Conservation (phyloP, 257 asterid species). For the Forsythia viridissima region DNA sequence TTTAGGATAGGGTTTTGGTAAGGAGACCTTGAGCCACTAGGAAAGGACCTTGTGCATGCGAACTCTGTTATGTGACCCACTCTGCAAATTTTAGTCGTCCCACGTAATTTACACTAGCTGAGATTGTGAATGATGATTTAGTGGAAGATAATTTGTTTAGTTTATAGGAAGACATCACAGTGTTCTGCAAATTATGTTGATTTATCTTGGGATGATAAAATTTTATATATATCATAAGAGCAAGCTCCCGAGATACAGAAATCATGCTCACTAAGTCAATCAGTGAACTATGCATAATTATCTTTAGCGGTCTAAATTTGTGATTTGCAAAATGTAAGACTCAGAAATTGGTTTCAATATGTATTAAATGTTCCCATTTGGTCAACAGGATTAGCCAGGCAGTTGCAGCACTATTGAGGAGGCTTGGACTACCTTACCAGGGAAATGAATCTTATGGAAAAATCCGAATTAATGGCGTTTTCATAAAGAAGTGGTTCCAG, state of each 20-base stretch:
- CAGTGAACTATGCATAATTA: background rate
- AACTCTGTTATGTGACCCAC: slow-evolving; percentile 1
- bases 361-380: slow-evolving; percentile 28
- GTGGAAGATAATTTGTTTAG: slow-evolving; percentile 1
- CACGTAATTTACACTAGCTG: background rate
- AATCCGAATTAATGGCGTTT: slow-evolving; percentile 74
- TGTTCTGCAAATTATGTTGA: background rate
- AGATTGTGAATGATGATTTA: slow-evolving; percentile 13
- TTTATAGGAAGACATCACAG: background rate
- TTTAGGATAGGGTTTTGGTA: background rate
- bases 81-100: background rate
- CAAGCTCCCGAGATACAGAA: slow-evolving; percentile 4
- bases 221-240: background rate
- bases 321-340: slow-evolving; percentile 4
- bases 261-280: background rate
- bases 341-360: slow-evolving; percentile 10
- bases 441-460: slow-evolving; percentile 88
- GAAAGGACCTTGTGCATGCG: background rate
- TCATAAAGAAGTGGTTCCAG: slow-evolving; percentile 79
- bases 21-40: background rate
- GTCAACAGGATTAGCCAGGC: slow-evolving; percentile 78
- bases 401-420: slow-evolving; percentile 74
- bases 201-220: slow-evolving; percentile 12
- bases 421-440: slow-evolving; percentile 71
- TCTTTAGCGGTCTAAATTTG: slow-evolving; percentile 5